Evolutionary conservation across 1,284 basidiomycete species (phyloP), one percentile per base, ranked within the genome.

Genomic region (Meripilus lineatus): DNA sequence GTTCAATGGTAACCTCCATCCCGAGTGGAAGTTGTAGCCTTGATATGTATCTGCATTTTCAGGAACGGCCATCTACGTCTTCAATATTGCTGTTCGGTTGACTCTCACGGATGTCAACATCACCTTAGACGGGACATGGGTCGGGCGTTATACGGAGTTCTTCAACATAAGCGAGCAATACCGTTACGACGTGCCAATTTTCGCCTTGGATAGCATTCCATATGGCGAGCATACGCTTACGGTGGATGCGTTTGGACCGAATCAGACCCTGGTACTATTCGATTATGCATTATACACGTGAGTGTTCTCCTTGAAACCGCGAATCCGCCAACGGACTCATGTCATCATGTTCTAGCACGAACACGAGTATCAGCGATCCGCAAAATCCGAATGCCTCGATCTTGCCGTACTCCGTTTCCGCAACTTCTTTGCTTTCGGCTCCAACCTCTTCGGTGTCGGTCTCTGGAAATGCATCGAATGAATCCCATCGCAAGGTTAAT

Each of bases 241-340:
- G 15, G 37, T 45, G 22, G 32, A 25, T 15, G 25, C 44, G 10
- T 11, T 17, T 17, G 44, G 44, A 34, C 13, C 38, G 5, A 25
- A 40, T 21, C 18, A 40, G 17, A 40, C 24, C n/a, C 26, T 45
- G 4, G 25, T 45, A 17, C 32, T 45, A 20, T 45, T 45, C 20
- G 44, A 45, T 22, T 45, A 45, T 40, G 44, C 44, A n/a, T 4
- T 45, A 10, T 45, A 45, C 36, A 45, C 44, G 44, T 45, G 21
- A 6, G 44, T 45, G 14, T 32, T 23, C 28, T 30, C 10, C n/a
- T 30, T 30, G 8, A 10, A n/a, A n/a, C n/a, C n/a, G n/a, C n/a
- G n/a, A n/a, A n/a, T n/a, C n/a, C n/a, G n/a, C n/a, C n/a, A n/a
- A n/a, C n/a, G n/a, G n/a, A n/a, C n/a, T n/a, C n/a, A n/a, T n/a